Base-by-base conservation (phyloP, 2,329 filamentous ascomycete species). In the Orbilia blumenaviensis region DNA sequence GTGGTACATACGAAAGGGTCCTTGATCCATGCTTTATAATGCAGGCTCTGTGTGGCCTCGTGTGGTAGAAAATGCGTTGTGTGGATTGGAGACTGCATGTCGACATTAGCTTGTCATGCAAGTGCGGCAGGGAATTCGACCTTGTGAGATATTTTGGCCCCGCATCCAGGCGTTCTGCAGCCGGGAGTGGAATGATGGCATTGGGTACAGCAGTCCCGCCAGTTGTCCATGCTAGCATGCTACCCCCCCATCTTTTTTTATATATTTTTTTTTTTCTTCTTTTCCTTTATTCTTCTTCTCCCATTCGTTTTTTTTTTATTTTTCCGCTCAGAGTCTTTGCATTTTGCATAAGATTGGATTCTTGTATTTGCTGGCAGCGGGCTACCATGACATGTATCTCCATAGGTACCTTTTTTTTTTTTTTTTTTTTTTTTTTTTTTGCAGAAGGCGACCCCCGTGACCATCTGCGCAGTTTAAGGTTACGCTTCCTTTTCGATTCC, bases 11-110 rank as follows among this genome's bases (percentile, higher is more conserved):
- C 8, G 18, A 10, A 38, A 36, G 27, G 29, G 50, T 21, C 52
- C 52, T 56, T 56, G 52, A 56, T 56, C 52, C 52, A 56, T 56
- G 52, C 52, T 56, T 56, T 56, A 56, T 56, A 56, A n/a, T 56
- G 52, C 52, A 56, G 52, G 52, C 52, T 23, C 52, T 56, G 52
- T 56, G 52, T 56, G 52, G 66, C 16, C 29, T 7, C 56, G 66
- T 66, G 67, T 72, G 67, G 67, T 64, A 66, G 60, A 72, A 44
- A 58, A 25, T 72, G 67, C 67, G 67, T 72, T 72, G 67, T 64
- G 60, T 56, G 60, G 60, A 71, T 60, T 58, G 67, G 29, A 23
- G 32, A 41, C 44, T 72, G 60, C 58, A 60, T 38, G 67, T 66
- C 42, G 23, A 66, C 67, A 72, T 64, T 72, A 72, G 60, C 67